Conservation (phyloP, 2,329 filamentous ascomycete species). For the Xylaria digitata region DNA sequence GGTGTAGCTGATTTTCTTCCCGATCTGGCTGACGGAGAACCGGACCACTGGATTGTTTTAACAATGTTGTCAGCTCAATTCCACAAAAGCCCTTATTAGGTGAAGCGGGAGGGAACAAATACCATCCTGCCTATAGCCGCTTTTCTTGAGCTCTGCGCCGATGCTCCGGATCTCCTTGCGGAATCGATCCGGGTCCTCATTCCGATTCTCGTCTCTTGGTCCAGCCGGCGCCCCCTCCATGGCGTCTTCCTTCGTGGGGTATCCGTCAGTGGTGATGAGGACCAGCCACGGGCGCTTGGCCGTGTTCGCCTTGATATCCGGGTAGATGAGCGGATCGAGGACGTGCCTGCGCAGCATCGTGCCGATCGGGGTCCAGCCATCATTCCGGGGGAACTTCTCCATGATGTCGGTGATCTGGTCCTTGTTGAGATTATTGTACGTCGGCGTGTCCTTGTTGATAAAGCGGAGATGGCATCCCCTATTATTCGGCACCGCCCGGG, state of each 20-base stretch:
- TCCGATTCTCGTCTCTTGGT: conserved; percentile 24
- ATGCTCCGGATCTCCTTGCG: conserved; percentile 32
- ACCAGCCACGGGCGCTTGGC: conserved; percentile 34
- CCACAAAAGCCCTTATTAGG: too few relatives aligned
- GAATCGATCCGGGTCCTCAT: conserved; percentile 21
- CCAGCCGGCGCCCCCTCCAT: conserved; percentile 11
- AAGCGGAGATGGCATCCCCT: conserved; percentile 35
- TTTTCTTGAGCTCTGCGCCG: conserved; percentile 19
- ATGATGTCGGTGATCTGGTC: conserved; percentile 23
- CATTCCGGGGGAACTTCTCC: conserved; percentile 5
- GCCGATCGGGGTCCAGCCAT: conserved; percentile 36
- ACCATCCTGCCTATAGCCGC: conserved; percentile 31
- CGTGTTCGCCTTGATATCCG: conserved; percentile 22
- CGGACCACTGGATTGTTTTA: conserved; percentile 14
- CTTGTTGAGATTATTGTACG: conserved; percentile 30
- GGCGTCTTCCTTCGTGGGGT: conserved; percentile 27
- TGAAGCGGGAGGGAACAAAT: neutral
- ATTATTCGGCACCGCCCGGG: conserved; percentile 29
- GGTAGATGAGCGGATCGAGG: conserved; percentile 34
- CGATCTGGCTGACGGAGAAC: conserved; percentile 32
- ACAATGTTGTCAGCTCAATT: neutral
- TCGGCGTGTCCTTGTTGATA: conserved; percentile 33
- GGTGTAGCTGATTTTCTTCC: conserved; percentile 32
- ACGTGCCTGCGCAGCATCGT: conserved; percentile 30
- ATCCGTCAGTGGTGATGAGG: conserved; percentile 34